phyloP scores from a whole-genome alignment of 2,329 filamentous ascomycete species.

The Colletotrichum sojae region DNA sequence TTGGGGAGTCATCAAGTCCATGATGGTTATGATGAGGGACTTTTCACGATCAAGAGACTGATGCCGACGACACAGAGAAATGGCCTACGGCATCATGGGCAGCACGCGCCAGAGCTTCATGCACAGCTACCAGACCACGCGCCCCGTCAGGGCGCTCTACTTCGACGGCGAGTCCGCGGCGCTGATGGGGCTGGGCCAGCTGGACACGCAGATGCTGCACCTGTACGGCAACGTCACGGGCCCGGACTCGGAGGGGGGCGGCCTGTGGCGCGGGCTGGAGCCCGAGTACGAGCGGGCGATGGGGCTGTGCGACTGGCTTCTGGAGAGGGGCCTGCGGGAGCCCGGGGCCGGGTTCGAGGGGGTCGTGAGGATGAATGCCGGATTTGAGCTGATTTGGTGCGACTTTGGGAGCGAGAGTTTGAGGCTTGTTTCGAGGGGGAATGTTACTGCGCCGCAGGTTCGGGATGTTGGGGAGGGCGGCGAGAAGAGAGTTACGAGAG shows the following conservation, averaged over 20 bases:
- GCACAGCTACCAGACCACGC: slow-evolving; percentile 63
- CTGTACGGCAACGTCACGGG: slow-evolving; percentile 62
- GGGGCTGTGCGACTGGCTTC: slow-evolving; percentile 63
- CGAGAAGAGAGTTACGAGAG: not conserved
- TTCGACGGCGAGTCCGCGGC: slow-evolving; percentile 66
- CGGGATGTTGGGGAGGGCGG: slow-evolving; percentile 23
- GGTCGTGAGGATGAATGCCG: slow-evolving; percentile 65
- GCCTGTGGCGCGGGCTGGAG: slow-evolving; percentile 52
- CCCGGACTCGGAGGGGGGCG: slow-evolving; percentile 41
- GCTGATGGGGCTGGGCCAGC: slow-evolving; percentile 60
- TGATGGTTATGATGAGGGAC: no score
- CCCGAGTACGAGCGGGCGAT: slow-evolving; percentile 63
- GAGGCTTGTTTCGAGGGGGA: slow-evolving; percentile 58
- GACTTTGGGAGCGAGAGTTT: slow-evolving; percentile 61
- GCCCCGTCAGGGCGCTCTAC: slow-evolving; percentile 59
- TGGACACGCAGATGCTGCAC: slow-evolving; percentile 65
- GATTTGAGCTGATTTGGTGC: slow-evolving; percentile 68
- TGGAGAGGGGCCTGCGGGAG: slow-evolving; percentile 56
- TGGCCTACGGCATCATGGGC: slow-evolving; percentile 69
- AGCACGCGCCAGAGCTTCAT: slow-evolving; percentile 57
- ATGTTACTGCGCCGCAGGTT: slow-evolving; percentile 61
- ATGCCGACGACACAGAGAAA: slow-evolving; percentile 56
- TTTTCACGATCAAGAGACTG: no score
- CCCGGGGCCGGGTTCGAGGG: slow-evolving; percentile 63
- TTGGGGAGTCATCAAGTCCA: no score